Evolutionary conservation across 345 rosid species (phyloP), one percentile per base, ranked within the genome.

Genomic region (Laguncularia racemosa): DNA sequence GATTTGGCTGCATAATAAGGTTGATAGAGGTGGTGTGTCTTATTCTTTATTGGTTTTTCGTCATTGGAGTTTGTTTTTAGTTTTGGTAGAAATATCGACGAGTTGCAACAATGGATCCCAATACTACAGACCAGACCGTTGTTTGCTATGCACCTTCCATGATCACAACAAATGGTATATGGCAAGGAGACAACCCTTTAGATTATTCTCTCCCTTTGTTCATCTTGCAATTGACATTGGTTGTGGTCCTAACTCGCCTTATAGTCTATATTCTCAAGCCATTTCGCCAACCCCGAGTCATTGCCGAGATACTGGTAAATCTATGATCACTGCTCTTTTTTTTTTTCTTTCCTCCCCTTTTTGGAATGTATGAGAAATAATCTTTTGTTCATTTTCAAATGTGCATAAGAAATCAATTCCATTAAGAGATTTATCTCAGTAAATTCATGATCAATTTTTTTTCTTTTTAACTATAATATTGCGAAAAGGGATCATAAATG

Each of bases 161-260:
- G 97, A 82, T 93, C 56, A 89, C 96, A 3, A 93, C 97, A 5
- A 89, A 93, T 61, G 99, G 99, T 13, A 77, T 93, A 17, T 93
- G 99, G 97, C 97, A 89, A 63, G 99, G 99, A 9, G 99, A 93
- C 44, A 87, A 93, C 64, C 99, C 99, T 52, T 74, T 93, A 14
- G 89, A 93, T 62, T 89, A 78, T 62, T 79, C 99, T 45, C 84
- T 93, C 16, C 97, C 99, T 15, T 91, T 93, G 64, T 89, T 93
- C 78, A 84, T 93, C 66, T 60, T 92, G 56, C 98, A 92, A 70
- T 65, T 92, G 16, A 76, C 93, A 1, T 44, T 92, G 76, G 81
- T 92, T 13, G 91, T 93, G 7, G 62, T 78, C 28, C 57, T 75
- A 63, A 89, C 99, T 45, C 96, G 99, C 16, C 0, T 80, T 19